Percentiles rank a stretch among this genome's conserved stretches.
Conservation (phyloP, 2,329 filamentous ascomycete species). For the Epichloe hybrida region DNA sequence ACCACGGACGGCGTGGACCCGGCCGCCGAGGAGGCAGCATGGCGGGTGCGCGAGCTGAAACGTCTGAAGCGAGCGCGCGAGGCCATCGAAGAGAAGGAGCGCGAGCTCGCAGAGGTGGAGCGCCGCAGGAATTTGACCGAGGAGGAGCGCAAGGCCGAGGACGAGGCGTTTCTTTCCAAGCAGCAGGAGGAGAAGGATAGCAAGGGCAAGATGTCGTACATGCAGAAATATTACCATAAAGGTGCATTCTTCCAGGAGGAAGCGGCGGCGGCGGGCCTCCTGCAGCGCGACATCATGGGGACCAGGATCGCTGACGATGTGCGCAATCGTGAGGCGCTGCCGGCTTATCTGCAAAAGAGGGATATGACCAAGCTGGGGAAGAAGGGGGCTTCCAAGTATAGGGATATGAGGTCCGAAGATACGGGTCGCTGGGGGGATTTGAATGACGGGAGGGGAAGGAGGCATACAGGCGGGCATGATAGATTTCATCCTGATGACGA, state of each 20-base stretch:
- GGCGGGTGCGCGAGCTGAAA: slow-evolving; percentile 84
- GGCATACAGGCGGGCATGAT: slow-evolving; percentile 40
- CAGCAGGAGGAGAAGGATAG: slow-evolving; percentile 70
- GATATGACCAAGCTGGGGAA: slow-evolving; percentile 90
- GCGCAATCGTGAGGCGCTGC: slow-evolving; percentile 66
- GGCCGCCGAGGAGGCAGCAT: slow-evolving; percentile 78
- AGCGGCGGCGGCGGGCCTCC: slow-evolving; percentile 58
- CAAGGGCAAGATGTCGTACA: slow-evolving; percentile 71
- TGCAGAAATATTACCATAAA: slow-evolving; percentile 96
- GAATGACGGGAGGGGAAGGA: slow-evolving; percentile 30
- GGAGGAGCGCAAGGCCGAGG: slow-evolving; percentile 76
- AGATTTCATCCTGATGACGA: slow-evolving; percentile 53
- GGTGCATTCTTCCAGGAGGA: slow-evolving; percentile 91
- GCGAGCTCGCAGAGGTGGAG: slow-evolving; percentile 79
- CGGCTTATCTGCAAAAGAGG: slow-evolving; percentile 81
- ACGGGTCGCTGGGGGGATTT: slow-evolving; percentile 68
- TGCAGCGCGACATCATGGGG: slow-evolving; percentile 76
- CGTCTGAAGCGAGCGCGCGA: slow-evolving; percentile 79
- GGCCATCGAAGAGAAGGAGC: slow-evolving; percentile 70
- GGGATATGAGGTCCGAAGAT: slow-evolving; percentile 77
- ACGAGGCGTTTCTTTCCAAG: slow-evolving; percentile 59
- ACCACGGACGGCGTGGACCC: slow-evolving; percentile 80
- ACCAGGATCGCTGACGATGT: slow-evolving; percentile 72
- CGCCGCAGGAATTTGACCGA: slow-evolving; percentile 73
- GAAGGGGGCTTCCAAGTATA: slow-evolving; percentile 78